These are phyloP conservation scores for Aspergillus sergii DNA, from an alignment of 2,329 filamentous ascomycete genomes.

Conservation along the genomic window DNA sequence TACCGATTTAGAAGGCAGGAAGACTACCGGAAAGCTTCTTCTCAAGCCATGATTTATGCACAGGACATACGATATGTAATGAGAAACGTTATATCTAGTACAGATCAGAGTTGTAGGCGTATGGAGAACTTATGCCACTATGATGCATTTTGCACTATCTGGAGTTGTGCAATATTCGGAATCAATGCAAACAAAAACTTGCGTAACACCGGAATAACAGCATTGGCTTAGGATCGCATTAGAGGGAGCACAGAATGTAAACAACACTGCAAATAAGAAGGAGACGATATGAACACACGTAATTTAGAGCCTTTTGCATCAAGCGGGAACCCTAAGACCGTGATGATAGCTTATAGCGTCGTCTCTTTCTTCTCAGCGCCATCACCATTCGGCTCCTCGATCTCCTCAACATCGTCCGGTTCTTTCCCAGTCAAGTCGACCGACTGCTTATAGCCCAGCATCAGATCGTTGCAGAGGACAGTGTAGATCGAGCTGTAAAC, in stretches of 20 bases:
- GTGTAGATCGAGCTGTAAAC: conserved; percentile 66
- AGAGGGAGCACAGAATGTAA: not conserved
- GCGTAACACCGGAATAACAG: not conserved
- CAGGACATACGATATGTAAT: not conserved
- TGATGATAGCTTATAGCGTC: not conserved
- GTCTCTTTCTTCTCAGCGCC: not conserved
- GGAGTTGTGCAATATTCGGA: not conserved
- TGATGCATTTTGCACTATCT: not conserved
- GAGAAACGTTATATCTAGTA: not conserved
- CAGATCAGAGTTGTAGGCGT: not conserved
- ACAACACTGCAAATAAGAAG: not conserved
- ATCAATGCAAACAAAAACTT: not conserved
- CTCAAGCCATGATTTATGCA: conserved; percentile 59
- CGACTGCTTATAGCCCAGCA: conserved; percentile 67
- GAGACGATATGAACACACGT: not conserved
- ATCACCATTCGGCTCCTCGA: conserved; percentile 13
- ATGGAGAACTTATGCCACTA: not conserved
- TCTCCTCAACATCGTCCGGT: conserved; percentile 16
- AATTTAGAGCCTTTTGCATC: not conserved
- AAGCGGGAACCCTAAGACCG: not conserved
- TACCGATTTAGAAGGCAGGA: conserved; percentile 75
- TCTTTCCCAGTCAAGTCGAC: conserved; percentile 21
- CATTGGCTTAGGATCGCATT: not conserved
- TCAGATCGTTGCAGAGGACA: conserved; percentile 69
- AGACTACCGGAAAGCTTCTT: conserved; percentile 81